A percentile compares a stretch with the other conserved stretches of the same genome.
These are phyloP conservation scores for Deinandra increscens DNA, from an alignment of 129 eudicot species.

Conservation along the genomic window DNA sequence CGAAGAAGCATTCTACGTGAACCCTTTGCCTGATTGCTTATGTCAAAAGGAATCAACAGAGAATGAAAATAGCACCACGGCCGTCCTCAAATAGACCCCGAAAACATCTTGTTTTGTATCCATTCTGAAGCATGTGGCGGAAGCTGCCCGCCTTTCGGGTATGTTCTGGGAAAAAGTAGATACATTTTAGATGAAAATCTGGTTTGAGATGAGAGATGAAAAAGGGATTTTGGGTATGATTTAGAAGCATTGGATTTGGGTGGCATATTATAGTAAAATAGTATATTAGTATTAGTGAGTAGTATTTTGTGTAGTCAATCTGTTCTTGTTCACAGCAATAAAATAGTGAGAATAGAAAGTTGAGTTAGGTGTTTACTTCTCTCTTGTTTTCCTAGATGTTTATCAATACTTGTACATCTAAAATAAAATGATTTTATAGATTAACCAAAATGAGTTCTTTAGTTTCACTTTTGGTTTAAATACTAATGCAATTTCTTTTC, in stretches of 20 bases:
- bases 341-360: conserved; percentile 16
- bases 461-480: no score
- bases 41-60: conserved; percentile 51
- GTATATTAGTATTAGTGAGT: conserved; percentile 11
- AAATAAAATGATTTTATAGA: neutral
- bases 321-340: conserved; percentile 22
- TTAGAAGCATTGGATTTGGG: conserved; percentile 20
- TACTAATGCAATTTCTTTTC: no score
- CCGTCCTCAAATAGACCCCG: conserved; percentile 33
- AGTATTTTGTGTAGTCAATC: conserved; percentile 29
- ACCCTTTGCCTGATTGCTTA: conserved; percentile 89
- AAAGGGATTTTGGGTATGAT: conserved; percentile 6
- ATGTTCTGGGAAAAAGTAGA: conserved; percentile 21
- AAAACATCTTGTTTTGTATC: conserved; percentile 6
- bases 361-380: neutral
- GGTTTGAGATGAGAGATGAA: neutral
- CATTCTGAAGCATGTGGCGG: conserved; percentile 6
- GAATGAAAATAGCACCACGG: conserved; percentile 28
- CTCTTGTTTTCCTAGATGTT: neutral
- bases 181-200: conserved; percentile 22
- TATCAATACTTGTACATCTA: neutral
- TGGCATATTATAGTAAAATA: neutral
- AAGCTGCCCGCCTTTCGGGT: conserved; percentile 7
- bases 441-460: no score
- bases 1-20: conserved; percentile 94